phyloP scores from a whole-genome alignment of 2,329 filamentous ascomycete species.

The Uncinocarpus reesii region DNA sequence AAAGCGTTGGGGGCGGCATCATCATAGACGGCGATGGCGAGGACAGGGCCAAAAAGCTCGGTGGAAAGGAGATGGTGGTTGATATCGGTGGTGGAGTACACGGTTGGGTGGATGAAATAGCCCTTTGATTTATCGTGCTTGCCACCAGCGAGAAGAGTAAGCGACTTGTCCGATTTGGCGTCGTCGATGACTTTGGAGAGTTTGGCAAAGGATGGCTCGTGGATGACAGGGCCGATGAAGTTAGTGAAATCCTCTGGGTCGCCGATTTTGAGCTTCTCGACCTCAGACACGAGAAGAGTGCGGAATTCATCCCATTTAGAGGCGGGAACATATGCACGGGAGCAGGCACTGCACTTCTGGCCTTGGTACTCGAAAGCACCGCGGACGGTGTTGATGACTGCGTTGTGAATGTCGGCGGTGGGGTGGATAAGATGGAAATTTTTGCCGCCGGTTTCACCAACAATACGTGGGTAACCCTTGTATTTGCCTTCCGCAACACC shows the following conservation, averaged over 20 bases:
- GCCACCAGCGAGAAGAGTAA: conserved; percentile 65
- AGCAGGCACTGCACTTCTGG: conserved; percentile 83
- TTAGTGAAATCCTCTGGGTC: conserved; percentile 59
- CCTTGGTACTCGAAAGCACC: conserved; percentile 86
- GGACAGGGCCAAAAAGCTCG: conserved; percentile 73
- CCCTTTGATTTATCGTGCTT: conserved; percentile 67
- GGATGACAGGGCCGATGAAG: conserved; percentile 83
- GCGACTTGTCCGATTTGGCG: conserved; percentile 64
- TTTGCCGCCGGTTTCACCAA: conserved; percentile 86
- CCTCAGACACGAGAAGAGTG: conserved; percentile 56
- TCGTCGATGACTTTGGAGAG: conserved; percentile 65
- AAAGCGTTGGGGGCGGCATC: conserved; percentile 56
- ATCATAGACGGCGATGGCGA: conserved; percentile 67
- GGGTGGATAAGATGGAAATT: conserved; percentile 81
- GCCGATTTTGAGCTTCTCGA: conserved; percentile 59
- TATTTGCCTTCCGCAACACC: conserved; percentile 76
- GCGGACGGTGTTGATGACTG: conserved; percentile 69
- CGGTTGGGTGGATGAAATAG: conserved; percentile 74
- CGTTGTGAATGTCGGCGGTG: conserved; percentile 67
- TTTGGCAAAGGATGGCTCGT: conserved; percentile 71
- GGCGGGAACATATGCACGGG: conserved; percentile 64
- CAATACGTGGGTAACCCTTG: conserved; percentile 73
- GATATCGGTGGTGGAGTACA: conserved; percentile 66
- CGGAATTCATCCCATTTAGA: conserved; percentile 66
- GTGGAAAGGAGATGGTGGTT: conserved; percentile 62